phyloP scores from a whole-genome alignment of 2,329 filamentous ascomycete species.

The Colletotrichum orchidophilum region DNA sequence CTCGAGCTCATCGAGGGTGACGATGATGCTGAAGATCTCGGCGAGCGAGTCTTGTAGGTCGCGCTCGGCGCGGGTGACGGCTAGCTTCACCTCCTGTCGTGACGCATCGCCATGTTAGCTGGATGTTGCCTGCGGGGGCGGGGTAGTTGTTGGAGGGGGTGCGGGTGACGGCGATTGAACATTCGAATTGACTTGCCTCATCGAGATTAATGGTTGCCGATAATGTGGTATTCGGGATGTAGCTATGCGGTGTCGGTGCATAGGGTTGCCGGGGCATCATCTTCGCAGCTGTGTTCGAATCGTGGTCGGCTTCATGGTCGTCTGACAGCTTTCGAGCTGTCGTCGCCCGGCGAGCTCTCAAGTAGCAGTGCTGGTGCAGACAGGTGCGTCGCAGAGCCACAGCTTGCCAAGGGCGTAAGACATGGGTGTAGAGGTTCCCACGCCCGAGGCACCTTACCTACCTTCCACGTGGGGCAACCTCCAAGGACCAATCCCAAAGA shows the following conservation, averaged over 20 bases:
- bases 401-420: slow-evolving; percentile 16
- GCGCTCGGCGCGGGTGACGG: slow-evolving; percentile 85
- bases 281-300: slow-evolving; percentile 37
- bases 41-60: slow-evolving; percentile 96
- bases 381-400: background rate
- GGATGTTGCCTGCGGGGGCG: slow-evolving; percentile 61
- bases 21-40: slow-evolving; percentile 96
- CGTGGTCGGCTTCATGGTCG: slow-evolving; percentile 29
- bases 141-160: slow-evolving; percentile 2
- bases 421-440: slow-evolving; percentile 16
- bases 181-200: slow-evolving; percentile 66
- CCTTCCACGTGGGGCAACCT: slow-evolving; percentile 14
- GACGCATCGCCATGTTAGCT: slow-evolving; percentile 29
- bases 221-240: slow-evolving; percentile 84
- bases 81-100: slow-evolving; percentile 87
- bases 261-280: slow-evolving; percentile 76
- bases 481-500: background rate
- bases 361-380: background rate
- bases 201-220: slow-evolving; percentile 94
- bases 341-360: slow-evolving; percentile 8
- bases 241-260: slow-evolving; percentile 90
- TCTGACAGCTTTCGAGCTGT: slow-evolving; percentile 18
- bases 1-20: slow-evolving; percentile 94
- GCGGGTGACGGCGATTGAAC: slow-evolving; percentile 21
- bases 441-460: background rate